Evolutionary conservation across 257 asterid genomes (phyloP).

Genomic region (Apocynum venetum): DNA sequence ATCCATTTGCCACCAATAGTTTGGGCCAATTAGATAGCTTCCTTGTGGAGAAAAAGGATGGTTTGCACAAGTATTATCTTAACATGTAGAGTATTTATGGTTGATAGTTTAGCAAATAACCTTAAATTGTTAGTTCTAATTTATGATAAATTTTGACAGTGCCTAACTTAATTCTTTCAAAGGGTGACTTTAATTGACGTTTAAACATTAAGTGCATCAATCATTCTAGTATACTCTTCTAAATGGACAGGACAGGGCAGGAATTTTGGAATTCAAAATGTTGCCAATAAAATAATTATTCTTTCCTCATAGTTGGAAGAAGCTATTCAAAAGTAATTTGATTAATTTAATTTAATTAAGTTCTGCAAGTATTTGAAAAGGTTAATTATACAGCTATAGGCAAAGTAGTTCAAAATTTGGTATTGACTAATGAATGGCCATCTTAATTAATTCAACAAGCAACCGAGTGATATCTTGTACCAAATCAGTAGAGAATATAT

Average conservation of each 20-base stretch:
- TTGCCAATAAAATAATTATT: neutral
- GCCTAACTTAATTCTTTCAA: no score
- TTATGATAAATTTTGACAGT: no score
- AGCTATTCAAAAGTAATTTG: neutral
- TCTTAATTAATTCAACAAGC: neutral
- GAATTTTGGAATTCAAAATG: neutral
- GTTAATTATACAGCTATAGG: neutral
- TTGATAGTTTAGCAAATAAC: no score
- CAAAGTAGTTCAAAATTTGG: neutral
- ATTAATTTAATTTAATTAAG: neutral
- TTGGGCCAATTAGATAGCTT: no score
- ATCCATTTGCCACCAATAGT: no score
- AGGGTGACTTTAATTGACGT: no score
- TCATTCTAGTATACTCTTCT: neutral
- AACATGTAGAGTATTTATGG: no score
- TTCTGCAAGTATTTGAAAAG: neutral
- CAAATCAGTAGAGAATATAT: no score
- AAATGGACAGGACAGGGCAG: neutral
- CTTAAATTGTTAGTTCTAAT: no score
- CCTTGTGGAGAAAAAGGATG: no score
- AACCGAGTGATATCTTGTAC: neutral
- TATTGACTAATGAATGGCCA: constrained; percentile 6
- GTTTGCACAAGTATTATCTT: no score
- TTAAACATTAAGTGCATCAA: no score
- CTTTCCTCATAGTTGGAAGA: neutral